A percentile compares a stretch with the other conserved stretches of the same genome.
phyloP scores from a whole-genome alignment of 768 basidiomycete genomes.

The Collybia nuda region DNA sequence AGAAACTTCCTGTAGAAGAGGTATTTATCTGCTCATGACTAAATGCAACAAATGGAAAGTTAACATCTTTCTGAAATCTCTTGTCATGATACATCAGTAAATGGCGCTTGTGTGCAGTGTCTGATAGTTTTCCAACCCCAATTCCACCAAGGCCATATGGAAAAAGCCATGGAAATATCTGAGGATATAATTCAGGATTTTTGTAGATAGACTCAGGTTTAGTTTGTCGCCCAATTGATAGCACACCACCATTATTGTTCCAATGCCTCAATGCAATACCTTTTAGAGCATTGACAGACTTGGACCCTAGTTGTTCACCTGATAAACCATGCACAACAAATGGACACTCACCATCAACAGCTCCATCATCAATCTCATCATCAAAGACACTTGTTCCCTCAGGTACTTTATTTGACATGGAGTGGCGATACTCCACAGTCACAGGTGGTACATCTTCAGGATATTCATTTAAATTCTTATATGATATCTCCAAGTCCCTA shows the following conservation, averaged over 20 bases:
- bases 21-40: slow-evolving; percentile 37
- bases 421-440: slow-evolving; percentile 19
- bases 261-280: slow-evolving; percentile 22
- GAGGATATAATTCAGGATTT: slow-evolving; percentile 33
- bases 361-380: slow-evolving; percentile 19
- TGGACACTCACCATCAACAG: slow-evolving; percentile 25
- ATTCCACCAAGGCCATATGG: slow-evolving; percentile 35
- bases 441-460: slow-evolving; percentile 18
- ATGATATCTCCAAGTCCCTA: slow-evolving; percentile 25
- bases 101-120: slow-evolving; percentile 20
- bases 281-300: slow-evolving; percentile 14
- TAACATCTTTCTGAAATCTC: slow-evolving; percentile 8
- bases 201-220: slow-evolving; percentile 20
- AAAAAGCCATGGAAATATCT: slow-evolving; percentile 40
- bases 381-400: slow-evolving; percentile 18
- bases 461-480: slow-evolving; percentile 21
- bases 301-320: slow-evolving; percentile 14
- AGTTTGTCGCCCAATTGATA: slow-evolving; percentile 17
- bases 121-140: slow-evolving; percentile 14
- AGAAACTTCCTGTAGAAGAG: slow-evolving; percentile 21
- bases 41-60: slow-evolving; percentile 36
- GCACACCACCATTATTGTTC: slow-evolving; percentile 6
- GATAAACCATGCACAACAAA: slow-evolving; percentile 38
- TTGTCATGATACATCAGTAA: slow-evolving; percentile 25
- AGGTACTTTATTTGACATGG: slow-evolving; percentile 13